These are phyloP conservation scores for Picea sitchensis DNA, from an alignment of 75 land plant genomes.

Conservation along the genomic window DNA sequence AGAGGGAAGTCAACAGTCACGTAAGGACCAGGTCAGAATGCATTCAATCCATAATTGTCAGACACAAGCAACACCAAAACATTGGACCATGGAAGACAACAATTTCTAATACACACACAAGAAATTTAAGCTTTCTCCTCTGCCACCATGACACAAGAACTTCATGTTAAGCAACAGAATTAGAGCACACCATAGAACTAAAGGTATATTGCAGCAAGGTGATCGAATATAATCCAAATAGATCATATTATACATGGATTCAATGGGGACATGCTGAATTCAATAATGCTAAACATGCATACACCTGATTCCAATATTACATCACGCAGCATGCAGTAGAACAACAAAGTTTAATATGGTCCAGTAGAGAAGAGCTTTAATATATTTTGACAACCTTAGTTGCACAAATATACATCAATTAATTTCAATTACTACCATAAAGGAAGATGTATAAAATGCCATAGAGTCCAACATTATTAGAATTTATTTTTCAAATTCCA, in stretches of 20 bases:
- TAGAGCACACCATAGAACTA: not conserved
- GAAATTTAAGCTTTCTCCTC: not conserved
- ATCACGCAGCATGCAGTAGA: not conserved
- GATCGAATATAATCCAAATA: not conserved
- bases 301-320: not conserved
- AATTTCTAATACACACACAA: no score
- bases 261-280: not conserved
- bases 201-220: not conserved
- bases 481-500: not conserved
- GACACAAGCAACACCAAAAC: no score
- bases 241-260: not conserved
- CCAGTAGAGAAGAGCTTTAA: not conserved
- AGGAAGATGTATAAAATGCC: no score
- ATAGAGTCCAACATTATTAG: not conserved
- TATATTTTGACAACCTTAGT: not conserved
- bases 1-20: no score
- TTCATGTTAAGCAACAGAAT: not conserved
- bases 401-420: no score
- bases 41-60: no score
- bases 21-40: no score
- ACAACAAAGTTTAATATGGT: not conserved
- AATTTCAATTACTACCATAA: no score
- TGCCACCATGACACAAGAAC: not conserved
- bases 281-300: not conserved
- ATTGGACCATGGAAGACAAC: no score